Percentiles rank a stretch among this genome's conserved stretches.
Evolutionary conservation across 345 rosid genomes (phyloP).

Genomic region (Litchi chinensis): DNA sequence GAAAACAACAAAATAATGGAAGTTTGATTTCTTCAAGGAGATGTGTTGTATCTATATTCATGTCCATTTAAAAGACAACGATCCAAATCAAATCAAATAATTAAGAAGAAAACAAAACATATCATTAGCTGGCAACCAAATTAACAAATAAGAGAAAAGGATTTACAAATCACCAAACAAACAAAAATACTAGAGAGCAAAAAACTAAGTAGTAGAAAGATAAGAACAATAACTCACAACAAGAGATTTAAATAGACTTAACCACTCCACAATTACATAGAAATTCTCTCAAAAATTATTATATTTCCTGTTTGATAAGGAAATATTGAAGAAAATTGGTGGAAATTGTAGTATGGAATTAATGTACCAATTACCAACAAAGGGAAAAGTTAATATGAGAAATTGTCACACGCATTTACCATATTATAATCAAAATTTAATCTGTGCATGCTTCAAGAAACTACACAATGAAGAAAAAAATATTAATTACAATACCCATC

Average conservation of each 20-base stretch:
- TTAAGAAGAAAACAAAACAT: neutral
- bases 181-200: conserved; percentile 5
- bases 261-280: neutral
- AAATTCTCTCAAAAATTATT: conserved; percentile 2
- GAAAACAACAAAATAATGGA: neutral
- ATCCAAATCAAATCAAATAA: neutral
- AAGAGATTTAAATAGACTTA: neutral
- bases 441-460: neutral
- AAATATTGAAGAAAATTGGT: neutral
- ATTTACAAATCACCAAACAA: conserved; percentile 16
- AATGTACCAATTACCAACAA: neutral
- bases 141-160: conserved; percentile 3
- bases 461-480: neutral
- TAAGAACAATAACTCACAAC: neutral
- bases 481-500: neutral
- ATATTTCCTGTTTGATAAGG: neutral
- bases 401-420: neutral
- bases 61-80: neutral
- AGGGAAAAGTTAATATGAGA: neutral
- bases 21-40: neutral
- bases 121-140: neutral
- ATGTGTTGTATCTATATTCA: neutral
- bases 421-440: neutral
- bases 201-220: conserved; percentile 5
- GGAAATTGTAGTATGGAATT: neutral